Percentiles rank a stretch among this genome's conserved stretches.
Conservation (phyloP, 768 basidiomycete species). For the Rhizopogon vinicolor region DNA sequence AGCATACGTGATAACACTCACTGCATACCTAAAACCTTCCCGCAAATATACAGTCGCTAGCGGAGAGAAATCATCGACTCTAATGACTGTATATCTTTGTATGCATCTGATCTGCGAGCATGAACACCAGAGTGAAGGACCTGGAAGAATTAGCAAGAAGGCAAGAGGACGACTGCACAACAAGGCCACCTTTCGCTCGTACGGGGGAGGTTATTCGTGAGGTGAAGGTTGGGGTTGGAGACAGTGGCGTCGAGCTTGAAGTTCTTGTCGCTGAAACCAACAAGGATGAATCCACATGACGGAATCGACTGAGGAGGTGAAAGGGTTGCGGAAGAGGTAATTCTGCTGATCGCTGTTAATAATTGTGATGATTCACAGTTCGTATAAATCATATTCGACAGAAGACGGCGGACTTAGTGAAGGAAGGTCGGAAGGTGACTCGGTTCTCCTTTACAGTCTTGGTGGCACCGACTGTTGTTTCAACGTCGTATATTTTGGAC, state of each 20-base stretch:
- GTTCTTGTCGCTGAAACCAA: constrained; percentile 67
- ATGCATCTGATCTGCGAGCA: too few species aligned
- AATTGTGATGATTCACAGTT: constrained; percentile 2
- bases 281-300: constrained; percentile 59
- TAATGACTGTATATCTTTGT: too few species aligned
- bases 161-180: too few species aligned
- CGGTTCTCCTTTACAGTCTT: constrained; percentile 71
- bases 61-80: too few species aligned
- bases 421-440: constrained; percentile 52
- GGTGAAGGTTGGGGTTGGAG: constrained; percentile 32
- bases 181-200: constrained; percentile 24
- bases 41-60: too few species aligned
- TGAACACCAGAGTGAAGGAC: too few species aligned
- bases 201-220: constrained; percentile 50
- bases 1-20: too few species aligned
- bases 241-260: constrained; percentile 31
- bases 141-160: too few species aligned
- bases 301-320: constrained; percentile 85
- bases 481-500: too few species aligned
- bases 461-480: constrained; percentile 43
- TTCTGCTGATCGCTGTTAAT: constrained; percentile 2
- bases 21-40: too few species aligned
- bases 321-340: constrained; percentile 74
- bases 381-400: constrained; percentile 44
- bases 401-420: constrained; percentile 48